Conservation (phyloP, 441 rosid genomes). For the Mallotus repandus region DNA sequence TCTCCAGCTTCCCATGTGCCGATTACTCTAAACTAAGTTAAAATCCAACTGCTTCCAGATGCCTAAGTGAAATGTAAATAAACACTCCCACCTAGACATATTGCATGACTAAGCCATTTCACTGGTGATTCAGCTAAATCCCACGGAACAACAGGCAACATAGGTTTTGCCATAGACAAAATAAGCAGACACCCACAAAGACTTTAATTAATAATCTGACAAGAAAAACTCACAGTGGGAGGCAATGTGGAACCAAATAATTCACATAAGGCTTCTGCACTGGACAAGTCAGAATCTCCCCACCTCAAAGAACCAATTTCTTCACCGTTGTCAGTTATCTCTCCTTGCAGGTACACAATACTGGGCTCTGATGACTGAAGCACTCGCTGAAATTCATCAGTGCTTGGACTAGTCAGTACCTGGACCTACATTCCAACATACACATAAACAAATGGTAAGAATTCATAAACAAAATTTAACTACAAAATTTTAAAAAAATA, state of each 20-base stretch:
- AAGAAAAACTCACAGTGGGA: slow-evolving; percentile 61
- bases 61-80: not conserved
- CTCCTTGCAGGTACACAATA: slow-evolving; percentile 87
- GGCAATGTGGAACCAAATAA: slow-evolving; percentile 78
- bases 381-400: slow-evolving; percentile 61
- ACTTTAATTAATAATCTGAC: not conserved
- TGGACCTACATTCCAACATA: slow-evolving; percentile 61
- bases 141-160: not conserved
- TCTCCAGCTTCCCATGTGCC: not conserved
- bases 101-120: not conserved
- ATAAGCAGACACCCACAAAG: slow-evolving; percentile 13
- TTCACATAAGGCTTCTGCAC: slow-evolving; percentile 61
- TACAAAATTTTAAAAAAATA: not conserved
- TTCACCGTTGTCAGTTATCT: slow-evolving; percentile 55
- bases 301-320: slow-evolving; percentile 67
- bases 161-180: not conserved
- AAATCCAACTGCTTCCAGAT: not conserved
- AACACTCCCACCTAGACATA: not conserved
- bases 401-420: slow-evolving; percentile 65
- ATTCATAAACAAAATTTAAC: slow-evolving; percentile 4
- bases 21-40: not conserved
- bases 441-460: not conserved
- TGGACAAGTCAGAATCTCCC: slow-evolving; percentile 66
- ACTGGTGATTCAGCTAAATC: not conserved
- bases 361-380: slow-evolving; percentile 60